Conservation (phyloP, 805 yeast genomes). For the Komagataella ulmi region DNA sequence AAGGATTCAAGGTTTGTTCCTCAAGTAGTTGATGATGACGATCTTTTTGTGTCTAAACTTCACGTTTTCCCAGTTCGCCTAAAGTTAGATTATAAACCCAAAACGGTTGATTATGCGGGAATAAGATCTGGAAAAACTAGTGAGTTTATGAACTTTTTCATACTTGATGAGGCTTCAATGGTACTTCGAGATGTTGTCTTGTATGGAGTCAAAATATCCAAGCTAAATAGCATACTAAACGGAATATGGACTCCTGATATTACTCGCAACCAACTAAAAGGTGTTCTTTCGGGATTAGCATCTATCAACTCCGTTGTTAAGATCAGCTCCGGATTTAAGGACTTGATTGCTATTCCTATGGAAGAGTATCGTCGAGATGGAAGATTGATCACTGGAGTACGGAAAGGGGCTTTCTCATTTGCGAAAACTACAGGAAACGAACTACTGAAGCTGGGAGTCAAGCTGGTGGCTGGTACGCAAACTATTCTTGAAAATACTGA, state of each 20-base stretch:
- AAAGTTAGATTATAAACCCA: constrained; percentile 84
- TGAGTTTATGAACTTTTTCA: constrained; percentile 81
- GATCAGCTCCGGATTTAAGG: constrained; percentile 67
- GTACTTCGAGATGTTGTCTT: constrained; percentile 45
- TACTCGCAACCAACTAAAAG: constrained; percentile 64
- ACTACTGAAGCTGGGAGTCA: constrained; percentile 68
- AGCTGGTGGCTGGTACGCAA: constrained; percentile 81
- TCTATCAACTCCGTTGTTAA: constrained; percentile 69
- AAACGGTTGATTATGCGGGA: constrained; percentile 74
- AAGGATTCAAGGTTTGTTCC: constrained; percentile 56
- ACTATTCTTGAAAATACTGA: constrained; percentile 69
- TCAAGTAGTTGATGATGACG: constrained; percentile 47
- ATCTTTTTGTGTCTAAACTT: constrained; percentile 54
- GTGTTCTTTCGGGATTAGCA: constrained; percentile 72
- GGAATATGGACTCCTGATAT: constrained; percentile 86
- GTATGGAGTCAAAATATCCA: constrained; percentile 71
- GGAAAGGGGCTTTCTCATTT: constrained; percentile 63
- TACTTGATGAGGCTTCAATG: constrained; percentile 75
- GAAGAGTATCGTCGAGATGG: constrained; percentile 68
- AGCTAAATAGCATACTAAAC: constrained; percentile 40
- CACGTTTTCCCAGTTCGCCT: constrained; percentile 45
- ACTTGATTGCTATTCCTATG: constrained; percentile 60
- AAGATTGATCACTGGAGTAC: constrained; percentile 50
- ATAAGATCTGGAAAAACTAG: constrained; percentile 75
- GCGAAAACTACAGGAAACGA: constrained; percentile 73